Conservation (phyloP, 179 eudicot genomes). For the Silene coronaria region DNA sequence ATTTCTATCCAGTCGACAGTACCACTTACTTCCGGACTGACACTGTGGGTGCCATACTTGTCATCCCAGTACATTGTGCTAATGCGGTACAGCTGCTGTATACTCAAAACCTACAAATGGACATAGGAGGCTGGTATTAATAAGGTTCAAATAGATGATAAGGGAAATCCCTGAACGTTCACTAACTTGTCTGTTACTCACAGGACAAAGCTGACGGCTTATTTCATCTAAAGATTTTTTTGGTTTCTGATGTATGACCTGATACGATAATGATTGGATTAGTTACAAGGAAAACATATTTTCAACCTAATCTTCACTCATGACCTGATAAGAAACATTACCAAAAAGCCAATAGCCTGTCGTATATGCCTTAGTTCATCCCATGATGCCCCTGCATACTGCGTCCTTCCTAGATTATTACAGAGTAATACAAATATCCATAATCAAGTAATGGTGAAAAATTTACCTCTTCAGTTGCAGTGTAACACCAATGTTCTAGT, state of each 20-base stretch:
- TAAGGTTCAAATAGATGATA: constrained; percentile 11
- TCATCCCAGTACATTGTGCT: constrained; percentile 99
- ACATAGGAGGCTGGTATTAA: constrained; percentile 18
- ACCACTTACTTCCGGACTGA: constrained; percentile 70
- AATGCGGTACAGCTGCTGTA: constrained; percentile 87
- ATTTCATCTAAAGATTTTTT: constrained; percentile 84
- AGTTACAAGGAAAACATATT: not conserved
- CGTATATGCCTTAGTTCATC: constrained; percentile 88
- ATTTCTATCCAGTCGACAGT: not conserved
- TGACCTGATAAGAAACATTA: constrained; percentile 19
- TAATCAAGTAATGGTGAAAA: constrained; percentile 6
- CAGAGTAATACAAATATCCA: not conserved
- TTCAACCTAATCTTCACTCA: constrained; percentile 3
- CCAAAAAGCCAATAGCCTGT: constrained; percentile 88
- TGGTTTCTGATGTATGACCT: constrained; percentile 92
- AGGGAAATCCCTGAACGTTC: not conserved
- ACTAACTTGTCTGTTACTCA: constrained; percentile 36
- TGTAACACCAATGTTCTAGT: constrained; percentile 75
- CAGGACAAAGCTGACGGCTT: constrained; percentile 76
- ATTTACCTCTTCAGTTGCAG: constrained; percentile 79
- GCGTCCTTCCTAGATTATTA: constrained; percentile 32
- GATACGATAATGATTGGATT: constrained; percentile 12
- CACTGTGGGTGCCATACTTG: constrained; percentile 93
- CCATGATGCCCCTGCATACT: constrained; percentile 94
- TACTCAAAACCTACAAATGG: constrained; percentile 61